phyloP scores from a whole-genome alignment of 163 green algal species.

The Chlamydomonas reinhardtii region DNA sequence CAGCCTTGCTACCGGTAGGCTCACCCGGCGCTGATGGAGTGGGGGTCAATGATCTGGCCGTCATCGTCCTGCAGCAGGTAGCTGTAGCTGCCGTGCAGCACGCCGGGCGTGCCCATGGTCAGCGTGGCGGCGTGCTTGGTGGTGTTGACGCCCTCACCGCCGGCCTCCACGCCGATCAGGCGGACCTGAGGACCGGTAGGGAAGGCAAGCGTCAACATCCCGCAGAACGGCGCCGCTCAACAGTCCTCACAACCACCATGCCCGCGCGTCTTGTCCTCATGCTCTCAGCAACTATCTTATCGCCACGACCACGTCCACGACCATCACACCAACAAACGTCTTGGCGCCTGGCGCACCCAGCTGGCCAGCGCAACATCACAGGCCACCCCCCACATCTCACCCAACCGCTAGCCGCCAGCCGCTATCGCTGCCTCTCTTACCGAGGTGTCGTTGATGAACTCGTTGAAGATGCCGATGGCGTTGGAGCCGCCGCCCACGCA shows the following conservation, averaged over 20 bases:
- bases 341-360: too few species aligned
- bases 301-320: too few species aligned
- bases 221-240: not conserved
- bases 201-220: not conserved
- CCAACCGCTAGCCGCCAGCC: too few species aligned
- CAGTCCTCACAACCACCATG: too few species aligned
- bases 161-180: slow-evolving; percentile 89
- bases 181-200: slow-evolving; percentile 67
- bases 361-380: too few species aligned
- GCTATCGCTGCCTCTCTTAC: too few species aligned
- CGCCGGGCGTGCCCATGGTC: slow-evolving; percentile 92
- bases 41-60: slow-evolving; percentile 98
- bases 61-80: slow-evolving; percentile 98
- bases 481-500: slow-evolving; percentile 99
- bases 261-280: too few species aligned
- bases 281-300: too few species aligned
- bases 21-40: slow-evolving; percentile 96
- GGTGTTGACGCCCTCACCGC: slow-evolving; percentile 92
- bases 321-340: too few species aligned
- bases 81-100: slow-evolving; percentile 96
- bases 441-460: slow-evolving; percentile 92
- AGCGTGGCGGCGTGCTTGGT: slow-evolving; percentile 98
- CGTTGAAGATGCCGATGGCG: slow-evolving; percentile 98
- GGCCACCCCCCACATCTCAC: too few species aligned
- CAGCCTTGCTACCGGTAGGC: too few species aligned